phyloP scores from a whole-genome alignment of 495 filamentous ascomycete species.

The Oleoguttula mirabilis region DNA sequence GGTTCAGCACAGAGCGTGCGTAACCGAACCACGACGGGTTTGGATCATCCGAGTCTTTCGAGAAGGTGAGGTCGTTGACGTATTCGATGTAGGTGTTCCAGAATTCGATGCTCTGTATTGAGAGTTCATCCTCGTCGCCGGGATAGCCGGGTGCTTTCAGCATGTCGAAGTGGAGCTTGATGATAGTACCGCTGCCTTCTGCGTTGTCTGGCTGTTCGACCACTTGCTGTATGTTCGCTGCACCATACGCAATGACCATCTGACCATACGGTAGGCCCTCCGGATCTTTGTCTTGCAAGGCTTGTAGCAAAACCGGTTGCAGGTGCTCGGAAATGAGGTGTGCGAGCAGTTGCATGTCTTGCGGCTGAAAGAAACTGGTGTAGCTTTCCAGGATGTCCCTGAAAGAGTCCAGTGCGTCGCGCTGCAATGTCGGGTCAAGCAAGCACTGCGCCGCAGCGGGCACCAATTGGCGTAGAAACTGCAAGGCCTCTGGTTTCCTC shows the following conservation, averaged over 20 bases:
- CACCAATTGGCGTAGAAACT: slow-evolving; percentile 44
- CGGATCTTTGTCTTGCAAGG: slow-evolving; percentile 3
- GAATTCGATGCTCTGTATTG: slow-evolving; percentile 67
- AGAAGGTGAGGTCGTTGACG: slow-evolving; percentile 31
- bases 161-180: slow-evolving; percentile 15
- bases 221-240: slow-evolving; percentile 13
- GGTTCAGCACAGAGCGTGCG: slow-evolving; percentile 6
- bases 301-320: slow-evolving; percentile 6
- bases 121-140: slow-evolving; percentile 64
- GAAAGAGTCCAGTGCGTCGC: slow-evolving; percentile 49
- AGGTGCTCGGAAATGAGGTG: slow-evolving; percentile 33
- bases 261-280: slow-evolving; percentile 11
- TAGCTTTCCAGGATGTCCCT: slow-evolving; percentile 54
- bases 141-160: slow-evolving; percentile 63
- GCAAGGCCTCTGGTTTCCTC: slow-evolving; percentile 40
- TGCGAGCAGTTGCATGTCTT: slow-evolving; percentile 44
- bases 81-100: slow-evolving; percentile 60
- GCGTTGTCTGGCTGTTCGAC: slow-evolving; percentile 12
- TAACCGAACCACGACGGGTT: slow-evolving; percentile 6
- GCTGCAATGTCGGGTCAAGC: slow-evolving; percentile 40
- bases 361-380: slow-evolving; percentile 45
- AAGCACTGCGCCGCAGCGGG: slow-evolving; percentile 46
- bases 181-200: slow-evolving; percentile 1
- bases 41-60: slow-evolving; percentile 1
- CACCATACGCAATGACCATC: slow-evolving; percentile 15